Evolutionary conservation across 192 early-diverging fungal genomes (phyloP), one percentile per base, ranked within the genome.

Genomic region (Linnemannia schmuckeri): DNA sequence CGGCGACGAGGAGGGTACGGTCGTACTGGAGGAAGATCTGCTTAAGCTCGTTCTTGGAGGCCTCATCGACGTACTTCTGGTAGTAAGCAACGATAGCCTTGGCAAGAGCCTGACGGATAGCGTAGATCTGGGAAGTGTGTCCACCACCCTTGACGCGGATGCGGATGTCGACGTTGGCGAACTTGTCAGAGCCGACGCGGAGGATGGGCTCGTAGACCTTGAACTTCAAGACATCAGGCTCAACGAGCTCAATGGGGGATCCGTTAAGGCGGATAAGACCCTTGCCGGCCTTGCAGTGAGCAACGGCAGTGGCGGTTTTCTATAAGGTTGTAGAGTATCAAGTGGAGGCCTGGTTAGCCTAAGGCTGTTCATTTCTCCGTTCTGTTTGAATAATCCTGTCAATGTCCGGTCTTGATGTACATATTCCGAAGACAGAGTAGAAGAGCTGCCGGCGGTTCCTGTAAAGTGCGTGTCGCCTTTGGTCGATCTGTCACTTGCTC

Each of bases 241-340:
- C 96, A 72, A 98, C 93, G 76, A 99, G 94, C 88, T 98, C 96
- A 74, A 99, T 90, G 80, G 98, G 98, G 74, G 95, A 96, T 77
- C 98, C 98, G 91, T 99, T 99, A 89, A 99, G 90, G 92, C 97
- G 97, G 92, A 99, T 96, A 87, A 99, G 94, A 89, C 98, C 98
- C 89, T 93, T 93, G 75, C 98, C 98, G 92, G 94, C 95, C 95
- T 99, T 99, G 96, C 96, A 97, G 93, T 97, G 95, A 83, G 98
- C 98, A 81, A 99, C 98, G 88, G 98, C 98, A 72, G 97, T 98
- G 90, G 98, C 98, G 92, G 97, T 99, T 95, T 99, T 99, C 97
- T 93, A 87, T 41, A 55, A 57, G 90, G 27, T 70, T 13, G n/a
- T n/a, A 30, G 6, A 52, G 0, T 24, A 52, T 40, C 6, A 24